Evolutionary conservation across 768 basidiomycete species (phyloP).

Genomic region (Steccherinum ochraceum): DNA sequence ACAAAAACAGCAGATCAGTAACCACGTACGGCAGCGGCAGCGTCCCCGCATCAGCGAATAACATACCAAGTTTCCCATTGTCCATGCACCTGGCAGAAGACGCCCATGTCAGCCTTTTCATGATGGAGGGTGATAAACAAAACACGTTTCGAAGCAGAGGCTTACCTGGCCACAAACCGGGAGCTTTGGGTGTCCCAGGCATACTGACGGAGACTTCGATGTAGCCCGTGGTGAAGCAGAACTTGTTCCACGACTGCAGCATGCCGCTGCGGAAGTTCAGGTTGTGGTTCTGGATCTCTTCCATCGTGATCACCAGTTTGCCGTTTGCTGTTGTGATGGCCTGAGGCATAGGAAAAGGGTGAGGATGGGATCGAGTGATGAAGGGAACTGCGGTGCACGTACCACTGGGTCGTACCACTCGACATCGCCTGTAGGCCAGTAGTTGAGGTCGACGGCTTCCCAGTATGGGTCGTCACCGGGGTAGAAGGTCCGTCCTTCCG

Average conservation of each 20-base stretch:
- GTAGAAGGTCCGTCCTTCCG: constrained; percentile 66
- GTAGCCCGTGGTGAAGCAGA: constrained; percentile 92
- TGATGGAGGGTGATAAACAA: background rate
- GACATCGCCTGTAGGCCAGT: constrained; percentile 74
- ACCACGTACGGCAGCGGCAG: too few species aligned
- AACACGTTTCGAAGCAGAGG: background rate
- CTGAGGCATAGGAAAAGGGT: constrained; percentile 22
- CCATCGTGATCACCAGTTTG: constrained; percentile 75
- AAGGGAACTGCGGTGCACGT: constrained; percentile 15
- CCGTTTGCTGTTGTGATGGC: constrained; percentile 72
- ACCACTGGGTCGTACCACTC: constrained; percentile 84
- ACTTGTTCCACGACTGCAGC: constrained; percentile 87
- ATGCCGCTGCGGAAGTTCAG: constrained; percentile 83
- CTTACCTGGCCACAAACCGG: constrained; percentile 78
- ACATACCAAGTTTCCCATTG: constrained; percentile 62
- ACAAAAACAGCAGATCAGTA: constrained; percentile 14
- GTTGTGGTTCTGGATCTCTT: constrained; percentile 62
- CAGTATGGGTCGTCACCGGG: constrained; percentile 78
- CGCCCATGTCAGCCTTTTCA: background rate
- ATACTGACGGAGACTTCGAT: constrained; percentile 78
- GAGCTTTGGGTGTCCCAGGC: constrained; percentile 52
- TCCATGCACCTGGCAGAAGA: constrained; percentile 53
- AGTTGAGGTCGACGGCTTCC: constrained; percentile 86
- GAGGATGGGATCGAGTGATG: background rate
- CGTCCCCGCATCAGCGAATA: background rate